phyloP scores from a whole-genome alignment of 2,329 filamentous ascomycete species.

The Talaromyces sp. region DNA sequence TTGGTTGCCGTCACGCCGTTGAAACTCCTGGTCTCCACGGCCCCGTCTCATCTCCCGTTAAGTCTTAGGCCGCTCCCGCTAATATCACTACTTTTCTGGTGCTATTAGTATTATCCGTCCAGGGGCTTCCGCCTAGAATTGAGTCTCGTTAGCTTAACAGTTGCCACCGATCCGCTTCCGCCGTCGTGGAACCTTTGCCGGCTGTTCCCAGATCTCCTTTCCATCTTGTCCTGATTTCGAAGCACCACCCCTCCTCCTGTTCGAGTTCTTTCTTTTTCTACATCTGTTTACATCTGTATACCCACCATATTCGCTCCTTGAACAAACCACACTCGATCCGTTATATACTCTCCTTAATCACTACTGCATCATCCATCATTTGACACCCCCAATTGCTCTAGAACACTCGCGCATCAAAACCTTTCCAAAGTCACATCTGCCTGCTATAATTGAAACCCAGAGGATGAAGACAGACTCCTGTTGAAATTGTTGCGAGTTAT shows the following conservation, averaged over 20 bases:
- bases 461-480: conserved; percentile 14
- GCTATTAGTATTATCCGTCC: conserved; percentile 9
- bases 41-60: conserved; percentile 16
- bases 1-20: conserved; percentile 23
- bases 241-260: conserved; percentile 12
- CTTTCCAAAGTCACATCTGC: background rate
- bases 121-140: conserved; percentile 13
- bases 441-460: background rate
- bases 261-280: conserved; percentile 1
- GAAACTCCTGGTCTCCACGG: conserved; percentile 24
- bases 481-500: conserved; percentile 10
- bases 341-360: conserved; percentile 4
- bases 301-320: conserved; percentile 5
- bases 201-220: conserved; percentile 13
- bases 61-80: conserved; percentile 10
- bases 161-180: conserved; percentile 15
- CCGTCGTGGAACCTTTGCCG: conserved; percentile 15
- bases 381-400: background rate
- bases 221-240: conserved; percentile 5
- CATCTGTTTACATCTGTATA: conserved; percentile 2
- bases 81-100: conserved; percentile 7
- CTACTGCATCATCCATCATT: background rate
- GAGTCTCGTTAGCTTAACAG: conserved; percentile 9
- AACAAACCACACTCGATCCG: background rate
- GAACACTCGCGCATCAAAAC: background rate